Conservation (phyloP, 129 eudicot species). For the Arctium minus region DNA sequence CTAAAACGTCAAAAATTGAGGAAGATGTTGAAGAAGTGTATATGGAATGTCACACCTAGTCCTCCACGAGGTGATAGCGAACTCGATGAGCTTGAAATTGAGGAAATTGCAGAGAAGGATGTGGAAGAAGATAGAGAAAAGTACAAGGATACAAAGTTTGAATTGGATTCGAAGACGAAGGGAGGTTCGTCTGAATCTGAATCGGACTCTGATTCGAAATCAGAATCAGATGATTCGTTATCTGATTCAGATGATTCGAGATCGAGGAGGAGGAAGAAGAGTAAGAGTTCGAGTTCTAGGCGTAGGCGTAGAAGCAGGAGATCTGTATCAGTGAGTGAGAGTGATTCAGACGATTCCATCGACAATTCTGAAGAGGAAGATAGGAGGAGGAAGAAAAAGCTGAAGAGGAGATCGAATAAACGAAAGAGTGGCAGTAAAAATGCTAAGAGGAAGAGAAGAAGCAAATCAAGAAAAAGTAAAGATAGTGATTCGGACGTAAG, state of each 20-base stretch:
- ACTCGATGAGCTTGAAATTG: slow-evolving; percentile 38
- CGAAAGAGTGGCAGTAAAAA: slow-evolving; percentile 32
- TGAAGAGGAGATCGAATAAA: slow-evolving; percentile 22
- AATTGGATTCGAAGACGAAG: slow-evolving; percentile 5
- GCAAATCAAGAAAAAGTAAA: slow-evolving; percentile 33
- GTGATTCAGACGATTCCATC: slow-evolving; percentile 37
- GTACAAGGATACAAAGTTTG: neutral
- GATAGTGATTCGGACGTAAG: slow-evolving; percentile 35
- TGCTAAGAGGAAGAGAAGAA: slow-evolving; percentile 39
- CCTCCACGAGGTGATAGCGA: slow-evolving; percentile 67
- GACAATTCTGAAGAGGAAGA: slow-evolving; percentile 54
- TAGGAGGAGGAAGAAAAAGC: slow-evolving; percentile 29
- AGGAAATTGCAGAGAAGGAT: slow-evolving; percentile 42
- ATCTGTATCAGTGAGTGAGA: slow-evolving; percentile 46
- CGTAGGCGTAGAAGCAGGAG: slow-evolving; percentile 35
- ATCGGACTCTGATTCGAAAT: slow-evolving; percentile 28
- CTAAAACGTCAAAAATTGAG: slow-evolving; percentile 70
- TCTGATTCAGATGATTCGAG: slow-evolving; percentile 36
- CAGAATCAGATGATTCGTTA: slow-evolving; percentile 35
- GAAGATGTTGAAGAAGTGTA: slow-evolving; percentile 41
- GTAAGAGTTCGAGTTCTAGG: slow-evolving; percentile 36
- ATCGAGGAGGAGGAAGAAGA: slow-evolving; percentile 26
- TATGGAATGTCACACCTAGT: slow-evolving; percentile 90
- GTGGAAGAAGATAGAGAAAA: slow-evolving; percentile 21
- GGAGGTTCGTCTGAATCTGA: slow-evolving; percentile 16